Conservation (phyloP, 345 rosid species). For the Citrus cavaleriei region DNA sequence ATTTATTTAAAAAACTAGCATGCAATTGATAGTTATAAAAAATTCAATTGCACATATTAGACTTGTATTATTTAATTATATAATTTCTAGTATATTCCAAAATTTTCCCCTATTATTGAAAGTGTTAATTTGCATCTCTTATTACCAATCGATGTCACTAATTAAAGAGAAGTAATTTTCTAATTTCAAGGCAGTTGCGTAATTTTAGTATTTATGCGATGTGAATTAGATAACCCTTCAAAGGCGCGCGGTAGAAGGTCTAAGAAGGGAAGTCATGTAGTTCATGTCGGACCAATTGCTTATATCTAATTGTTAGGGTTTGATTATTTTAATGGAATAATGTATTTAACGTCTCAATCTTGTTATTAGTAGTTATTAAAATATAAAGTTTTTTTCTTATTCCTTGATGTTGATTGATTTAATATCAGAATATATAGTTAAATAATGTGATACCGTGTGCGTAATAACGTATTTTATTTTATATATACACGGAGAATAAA, state of each 20-base stretch:
- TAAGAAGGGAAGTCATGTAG: not conserved
- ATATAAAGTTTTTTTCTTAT: not conserved
- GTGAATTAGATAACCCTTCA: not conserved
- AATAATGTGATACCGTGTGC: not conserved
- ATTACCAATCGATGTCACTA: not conserved
- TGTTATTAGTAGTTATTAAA: not conserved
- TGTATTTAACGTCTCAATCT: not conserved
- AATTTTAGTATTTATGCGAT: not conserved
- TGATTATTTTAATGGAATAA: not conserved
- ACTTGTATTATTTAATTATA: not conserved
- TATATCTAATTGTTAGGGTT: not conserved
- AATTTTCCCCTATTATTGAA: not conserved
- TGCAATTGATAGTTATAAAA: no score
- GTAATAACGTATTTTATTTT: not conserved
- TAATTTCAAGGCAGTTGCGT: not conserved
- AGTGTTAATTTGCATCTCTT: not conserved
- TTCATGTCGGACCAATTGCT: not conserved
- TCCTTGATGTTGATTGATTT: not conserved
- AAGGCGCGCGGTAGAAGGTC: not conserved
- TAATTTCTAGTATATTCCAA: not conserved
- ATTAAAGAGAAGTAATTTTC: not conserved
- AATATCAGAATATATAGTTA: not conserved
- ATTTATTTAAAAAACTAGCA: no score
- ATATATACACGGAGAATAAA: no score
- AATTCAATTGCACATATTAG: no score